Evolutionary conservation across 2,329 filamentous ascomycete genomes (phyloP).

Genomic region (Calonectria multiphialidica): DNA sequence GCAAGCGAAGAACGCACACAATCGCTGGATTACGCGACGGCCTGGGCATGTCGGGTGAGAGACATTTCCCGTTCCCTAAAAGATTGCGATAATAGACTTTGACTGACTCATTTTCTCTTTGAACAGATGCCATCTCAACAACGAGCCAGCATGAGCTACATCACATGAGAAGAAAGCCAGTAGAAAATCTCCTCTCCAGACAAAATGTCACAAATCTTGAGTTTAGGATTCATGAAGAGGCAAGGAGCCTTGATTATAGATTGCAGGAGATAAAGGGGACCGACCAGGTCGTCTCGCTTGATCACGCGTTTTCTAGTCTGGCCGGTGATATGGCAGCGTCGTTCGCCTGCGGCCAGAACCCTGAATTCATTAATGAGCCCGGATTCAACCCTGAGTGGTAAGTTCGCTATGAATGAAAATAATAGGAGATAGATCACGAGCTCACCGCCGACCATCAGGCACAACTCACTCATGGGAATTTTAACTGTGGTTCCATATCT

Average conservation of each 20-base stretch:
- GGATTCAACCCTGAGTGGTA: neutral
- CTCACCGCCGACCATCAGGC: neutral
- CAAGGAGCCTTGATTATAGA: neutral
- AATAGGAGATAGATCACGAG: neutral
- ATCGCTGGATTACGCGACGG: neutral
- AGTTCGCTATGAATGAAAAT: neutral
- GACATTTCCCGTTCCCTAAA: neutral
- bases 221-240: neutral
- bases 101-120: neutral
- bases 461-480: neutral
- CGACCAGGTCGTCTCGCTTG: neutral
- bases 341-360: neutral
- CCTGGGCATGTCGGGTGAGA: neutral
- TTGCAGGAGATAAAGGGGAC: neutral
- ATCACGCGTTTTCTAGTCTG: neutral
- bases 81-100: neutral
- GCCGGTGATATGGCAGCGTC: neutral
- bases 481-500: neutral
- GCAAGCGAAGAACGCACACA: neutral
- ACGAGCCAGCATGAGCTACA: neutral
- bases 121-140: neutral
- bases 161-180: neutral
- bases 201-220: neutral
- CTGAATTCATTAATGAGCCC: neutral
- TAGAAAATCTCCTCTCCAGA: neutral